Evolutionary conservation across 202 grass and related monocot genomes (phyloP).

Genomic region (Zizania palustris): DNA sequence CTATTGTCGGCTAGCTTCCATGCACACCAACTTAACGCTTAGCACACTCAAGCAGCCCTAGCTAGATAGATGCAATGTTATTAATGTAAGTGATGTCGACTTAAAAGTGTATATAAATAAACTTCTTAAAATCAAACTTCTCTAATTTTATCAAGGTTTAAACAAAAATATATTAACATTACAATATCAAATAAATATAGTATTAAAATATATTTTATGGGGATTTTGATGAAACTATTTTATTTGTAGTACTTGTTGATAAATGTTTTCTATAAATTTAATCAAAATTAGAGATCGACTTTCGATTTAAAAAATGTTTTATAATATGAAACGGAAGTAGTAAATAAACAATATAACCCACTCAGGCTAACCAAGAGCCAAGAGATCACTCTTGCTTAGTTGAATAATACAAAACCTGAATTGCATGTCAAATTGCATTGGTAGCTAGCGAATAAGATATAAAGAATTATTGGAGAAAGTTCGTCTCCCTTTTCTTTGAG

Average conservation of each 20-base stretch:
- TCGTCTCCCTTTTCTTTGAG: neutral
- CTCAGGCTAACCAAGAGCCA: neutral
- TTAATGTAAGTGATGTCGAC: neutral
- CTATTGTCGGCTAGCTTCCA: neutral
- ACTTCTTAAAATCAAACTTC: too few relatives aligned
- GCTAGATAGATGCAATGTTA: neutral
- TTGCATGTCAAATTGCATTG: neutral
- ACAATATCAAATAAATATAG: too few relatives aligned
- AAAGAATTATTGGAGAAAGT: neutral
- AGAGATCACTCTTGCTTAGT: neutral
- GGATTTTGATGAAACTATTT: neutral
- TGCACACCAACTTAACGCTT: neutral
- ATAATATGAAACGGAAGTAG: too few relatives aligned
- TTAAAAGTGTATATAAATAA: neutral
- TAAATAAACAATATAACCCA: neutral
- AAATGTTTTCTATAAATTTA: too few relatives aligned
- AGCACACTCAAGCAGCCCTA: neutral
- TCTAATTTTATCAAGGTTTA: too few relatives aligned
- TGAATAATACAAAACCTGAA: neutral
- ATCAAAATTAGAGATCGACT: too few relatives aligned
- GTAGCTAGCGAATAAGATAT: too few relatives aligned
- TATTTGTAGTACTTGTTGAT: neutral
- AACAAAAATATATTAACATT: too few relatives aligned
- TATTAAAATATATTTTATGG: too few relatives aligned
- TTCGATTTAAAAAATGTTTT: too few relatives aligned